A percentile compares a stretch with the other conserved stretches of the same genome.
phyloP scores from a whole-genome alignment of 495 filamentous ascomycete genomes.

The Hypoxylon perforatum region DNA sequence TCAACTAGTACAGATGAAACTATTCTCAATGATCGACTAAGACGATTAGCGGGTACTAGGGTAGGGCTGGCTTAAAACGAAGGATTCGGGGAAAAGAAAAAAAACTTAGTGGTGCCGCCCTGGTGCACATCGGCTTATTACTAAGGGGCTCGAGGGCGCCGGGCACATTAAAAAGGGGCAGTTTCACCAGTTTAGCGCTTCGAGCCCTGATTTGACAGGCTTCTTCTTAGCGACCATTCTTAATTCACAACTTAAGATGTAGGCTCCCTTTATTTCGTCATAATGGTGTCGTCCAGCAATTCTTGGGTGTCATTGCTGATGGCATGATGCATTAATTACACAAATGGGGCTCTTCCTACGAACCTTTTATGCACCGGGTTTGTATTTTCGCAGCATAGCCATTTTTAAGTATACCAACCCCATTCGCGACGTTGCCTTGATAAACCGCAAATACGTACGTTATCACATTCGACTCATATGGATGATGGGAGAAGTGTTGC shows the following conservation, averaged over 20 bases:
- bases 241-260: not conserved
- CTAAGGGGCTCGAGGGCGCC: slow-evolving; percentile 10
- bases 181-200: slow-evolving; percentile 20
- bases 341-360: not conserved
- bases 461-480: not conserved
- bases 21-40: slow-evolving; percentile 17
- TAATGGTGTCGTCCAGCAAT: not conserved
- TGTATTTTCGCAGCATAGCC: too few species aligned
- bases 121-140: slow-evolving; percentile 13
- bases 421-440: too few species aligned
- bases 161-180: slow-evolving; percentile 21
- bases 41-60: slow-evolving; percentile 13
- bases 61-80: slow-evolving; percentile 25
- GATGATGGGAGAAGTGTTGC: not conserved
- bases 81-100: slow-evolving; percentile 23
- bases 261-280: slow-evolving; percentile 7
- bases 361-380: not conserved
- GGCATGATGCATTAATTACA: slow-evolving; percentile 1
- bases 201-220: slow-evolving; percentile 8
- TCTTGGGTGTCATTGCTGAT: not conserved
- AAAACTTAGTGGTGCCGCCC: slow-evolving; percentile 9
- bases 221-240: not conserved
- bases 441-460: too few species aligned
- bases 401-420: too few species aligned
- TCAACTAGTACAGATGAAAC: slow-evolving; percentile 13